phyloP scores from a whole-genome alignment of 2,329 filamentous ascomycete genomes.

The Neoscytalidium dimidiatum region DNA sequence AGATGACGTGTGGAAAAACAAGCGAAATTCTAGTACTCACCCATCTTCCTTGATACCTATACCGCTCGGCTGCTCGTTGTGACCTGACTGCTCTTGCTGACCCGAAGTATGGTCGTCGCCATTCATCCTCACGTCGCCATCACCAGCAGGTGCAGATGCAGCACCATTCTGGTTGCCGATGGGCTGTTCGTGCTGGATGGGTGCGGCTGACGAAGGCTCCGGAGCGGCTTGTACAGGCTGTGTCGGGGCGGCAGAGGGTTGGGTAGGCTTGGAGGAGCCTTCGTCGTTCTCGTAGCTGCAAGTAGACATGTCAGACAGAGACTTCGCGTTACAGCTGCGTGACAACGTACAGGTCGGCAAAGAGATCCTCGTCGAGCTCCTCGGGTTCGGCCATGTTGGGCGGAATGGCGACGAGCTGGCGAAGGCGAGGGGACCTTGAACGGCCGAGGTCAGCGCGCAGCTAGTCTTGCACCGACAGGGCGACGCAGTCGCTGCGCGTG shows the following conservation, averaged over 20 bases:
- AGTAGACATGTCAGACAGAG: neutral
- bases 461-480: neutral
- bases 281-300: slow-evolving; percentile 42
- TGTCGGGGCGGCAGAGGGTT: slow-evolving; percentile 23
- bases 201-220: slow-evolving; percentile 27
- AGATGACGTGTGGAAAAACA: neutral
- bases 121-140: slow-evolving; percentile 33
- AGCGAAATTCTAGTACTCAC: slow-evolving; percentile 64
- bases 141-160: slow-evolving; percentile 7
- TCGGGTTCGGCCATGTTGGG: slow-evolving; percentile 74
- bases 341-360: slow-evolving; percentile 83
- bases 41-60: slow-evolving; percentile 87
- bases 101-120: slow-evolving; percentile 33
- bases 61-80: slow-evolving; percentile 47
- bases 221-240: slow-evolving; percentile 16
- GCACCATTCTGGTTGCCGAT: neutral
- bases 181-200: slow-evolving; percentile 19
- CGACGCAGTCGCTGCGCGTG: neutral
- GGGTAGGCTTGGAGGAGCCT: slow-evolving; percentile 32
- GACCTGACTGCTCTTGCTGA: slow-evolving; percentile 33
- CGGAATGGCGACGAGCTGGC: slow-evolving; percentile 10
- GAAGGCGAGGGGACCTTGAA: neutral
- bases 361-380: slow-evolving; percentile 90
- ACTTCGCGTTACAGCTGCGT: neutral
- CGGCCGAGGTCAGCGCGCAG: slow-evolving; percentile 13